These are phyloP conservation scores for Colletotrichum sublineola DNA, from an alignment of 2,329 filamentous ascomycete species.

Conservation along the genomic window DNA sequence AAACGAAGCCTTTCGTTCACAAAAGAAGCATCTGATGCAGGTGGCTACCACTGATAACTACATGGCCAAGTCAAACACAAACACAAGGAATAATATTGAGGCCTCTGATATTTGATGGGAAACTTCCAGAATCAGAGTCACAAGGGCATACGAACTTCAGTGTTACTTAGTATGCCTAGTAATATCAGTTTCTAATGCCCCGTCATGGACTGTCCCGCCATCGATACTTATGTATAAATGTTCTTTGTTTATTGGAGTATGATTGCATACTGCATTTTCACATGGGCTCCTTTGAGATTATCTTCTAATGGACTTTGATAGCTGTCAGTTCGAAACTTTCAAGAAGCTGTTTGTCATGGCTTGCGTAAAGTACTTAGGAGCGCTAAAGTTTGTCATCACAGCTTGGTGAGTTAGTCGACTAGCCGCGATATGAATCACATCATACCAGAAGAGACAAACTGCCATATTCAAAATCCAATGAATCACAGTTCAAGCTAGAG, in stretches of 20 bases:
- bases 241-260: background rate
- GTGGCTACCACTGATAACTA: no score
- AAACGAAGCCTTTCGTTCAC: background rate
- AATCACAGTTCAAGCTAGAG: no score
- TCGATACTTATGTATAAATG: no score
- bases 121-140: background rate
- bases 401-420: background rate
- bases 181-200: background rate
- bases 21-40: background rate
- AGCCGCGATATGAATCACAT: no score
- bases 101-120: background rate
- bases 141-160: no score
- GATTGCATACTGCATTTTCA: background rate
- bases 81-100: background rate
- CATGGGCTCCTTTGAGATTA: background rate
- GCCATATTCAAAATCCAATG: no score
- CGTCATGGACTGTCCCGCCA: no score
- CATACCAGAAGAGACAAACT: no score
- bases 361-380: background rate
- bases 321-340: no score
- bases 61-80: background rate
- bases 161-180: background rate
- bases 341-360: no score
- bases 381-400: background rate
- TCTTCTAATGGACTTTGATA: rapidly evolving